Evolutionary conservation across 2,329 filamentous ascomycete genomes (phyloP).

Genomic region (Calonectria multiphialidica): DNA sequence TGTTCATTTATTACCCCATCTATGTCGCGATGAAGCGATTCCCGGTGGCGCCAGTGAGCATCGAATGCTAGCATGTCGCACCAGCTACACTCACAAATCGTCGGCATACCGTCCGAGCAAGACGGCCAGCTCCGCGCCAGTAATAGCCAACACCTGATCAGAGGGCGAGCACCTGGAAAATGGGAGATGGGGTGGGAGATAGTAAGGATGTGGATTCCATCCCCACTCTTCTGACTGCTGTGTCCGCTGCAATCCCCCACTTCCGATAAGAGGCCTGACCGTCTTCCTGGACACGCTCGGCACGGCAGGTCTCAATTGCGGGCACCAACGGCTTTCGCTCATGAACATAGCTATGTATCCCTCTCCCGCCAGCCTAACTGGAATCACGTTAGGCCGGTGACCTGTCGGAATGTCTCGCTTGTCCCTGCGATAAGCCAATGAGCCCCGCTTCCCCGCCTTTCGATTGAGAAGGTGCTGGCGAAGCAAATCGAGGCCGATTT

Average conservation of each 20-base stretch:
- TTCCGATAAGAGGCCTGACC: conserved; percentile 3
- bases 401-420: conserved; percentile 13
- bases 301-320: not conserved
- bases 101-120: conserved; percentile 6
- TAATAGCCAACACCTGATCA: not conserved
- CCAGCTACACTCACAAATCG: not conserved
- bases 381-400: not conserved
- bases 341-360: not conserved
- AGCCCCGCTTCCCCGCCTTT: conserved; percentile 7
- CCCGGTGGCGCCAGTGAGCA: conserved; percentile 3
- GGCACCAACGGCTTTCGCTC: not conserved
- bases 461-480: not conserved
- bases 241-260: conserved; percentile 20
- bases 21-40: conserved; percentile 3
- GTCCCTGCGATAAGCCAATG: not conserved
- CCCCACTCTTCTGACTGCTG: not conserved
- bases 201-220: not conserved
- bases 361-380: not conserved
- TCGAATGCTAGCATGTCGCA: not conserved
- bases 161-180: not conserved
- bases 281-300: not conserved
- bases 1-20: conserved; percentile 18
- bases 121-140: conserved; percentile 20
- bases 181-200: conserved; percentile 24
- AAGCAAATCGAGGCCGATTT: not conserved